A percentile compares a stretch with the other conserved stretches of the same genome.
Conservation (phyloP, 352 stramenopile species). For the Phytophthora idaei region DNA sequence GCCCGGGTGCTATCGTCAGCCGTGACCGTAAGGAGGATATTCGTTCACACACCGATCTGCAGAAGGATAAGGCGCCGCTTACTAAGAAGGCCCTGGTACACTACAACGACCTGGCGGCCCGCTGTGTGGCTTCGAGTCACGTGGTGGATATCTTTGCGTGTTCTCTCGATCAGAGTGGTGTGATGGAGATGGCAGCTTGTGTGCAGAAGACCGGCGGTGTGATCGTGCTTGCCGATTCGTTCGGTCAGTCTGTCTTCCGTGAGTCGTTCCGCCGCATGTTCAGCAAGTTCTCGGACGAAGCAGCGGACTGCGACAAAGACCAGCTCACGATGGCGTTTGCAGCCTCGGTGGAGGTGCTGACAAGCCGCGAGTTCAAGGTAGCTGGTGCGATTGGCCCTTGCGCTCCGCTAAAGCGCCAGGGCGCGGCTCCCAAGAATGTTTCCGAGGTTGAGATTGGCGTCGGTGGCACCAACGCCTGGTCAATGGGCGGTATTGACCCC, state of each 20-base stretch:
- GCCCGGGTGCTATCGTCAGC: constrained; percentile 95
- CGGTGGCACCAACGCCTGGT: constrained; percentile 93
- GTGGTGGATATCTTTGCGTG: constrained; percentile 99
- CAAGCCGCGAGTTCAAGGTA: constrained; percentile 99
- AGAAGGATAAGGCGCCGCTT: constrained; percentile 94
- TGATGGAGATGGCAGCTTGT: constrained; percentile 98
- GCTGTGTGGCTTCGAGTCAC: constrained; percentile 92
- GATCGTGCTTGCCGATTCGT: constrained; percentile 98
- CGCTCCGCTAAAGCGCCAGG: constrained; percentile 95
- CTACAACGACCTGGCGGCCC: constrained; percentile 95
- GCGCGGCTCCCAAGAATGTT: constrained; percentile 90
- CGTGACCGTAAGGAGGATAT: constrained; percentile 98
- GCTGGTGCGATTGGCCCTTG: constrained; percentile 97
- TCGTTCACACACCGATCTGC: constrained; percentile 94
- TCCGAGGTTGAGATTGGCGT: constrained; percentile 97
- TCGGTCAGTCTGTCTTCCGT: constrained; percentile 99
- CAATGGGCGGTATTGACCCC: constrained; percentile 97
- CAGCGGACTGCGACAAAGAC: constrained; percentile 94
- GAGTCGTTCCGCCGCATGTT: constrained; percentile 98
- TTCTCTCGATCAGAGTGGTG: constrained; percentile 96
- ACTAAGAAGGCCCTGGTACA: constrained; percentile 96
- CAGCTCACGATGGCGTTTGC: constrained; percentile 97
- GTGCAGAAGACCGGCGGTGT: constrained; percentile 98
- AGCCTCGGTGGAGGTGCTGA: constrained; percentile 96
- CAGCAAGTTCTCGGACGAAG: constrained; percentile 94